phyloP scores from a whole-genome alignment of 2,329 filamentous ascomycete genomes.

The Trichoderma koningiopsis region DNA sequence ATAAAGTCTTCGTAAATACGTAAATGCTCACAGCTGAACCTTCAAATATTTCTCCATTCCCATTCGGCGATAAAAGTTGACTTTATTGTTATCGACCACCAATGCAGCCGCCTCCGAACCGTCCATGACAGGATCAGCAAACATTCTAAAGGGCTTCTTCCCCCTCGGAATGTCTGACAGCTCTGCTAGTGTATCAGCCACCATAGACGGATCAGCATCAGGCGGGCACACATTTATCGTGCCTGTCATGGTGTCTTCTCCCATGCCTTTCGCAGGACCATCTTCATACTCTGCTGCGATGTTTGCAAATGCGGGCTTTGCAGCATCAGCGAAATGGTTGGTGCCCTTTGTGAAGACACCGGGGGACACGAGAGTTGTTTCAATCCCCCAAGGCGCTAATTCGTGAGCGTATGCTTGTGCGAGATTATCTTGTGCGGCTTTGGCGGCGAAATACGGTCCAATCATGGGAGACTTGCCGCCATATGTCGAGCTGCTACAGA shows the following conservation, averaged over 20 bases:
- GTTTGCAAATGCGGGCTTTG: neutral
- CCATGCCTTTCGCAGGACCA: slow-evolving; percentile 12
- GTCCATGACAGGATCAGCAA: neutral
- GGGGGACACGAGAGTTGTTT: slow-evolving; percentile 5
- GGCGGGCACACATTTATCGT: neutral
- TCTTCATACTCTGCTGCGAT: neutral
- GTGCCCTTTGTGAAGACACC: slow-evolving; percentile 17
- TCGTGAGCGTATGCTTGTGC: slow-evolving; percentile 12
- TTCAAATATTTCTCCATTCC: neutral
- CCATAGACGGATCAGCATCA: slow-evolving; percentile 12
- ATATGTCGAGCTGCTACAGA: slow-evolving; percentile 14
- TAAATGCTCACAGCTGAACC: neutral
- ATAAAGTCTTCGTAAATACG: neutral
- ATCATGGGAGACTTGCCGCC: slow-evolving; percentile 19
- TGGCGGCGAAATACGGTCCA: slow-evolving; percentile 16
- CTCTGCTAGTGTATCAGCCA: slow-evolving; percentile 5
- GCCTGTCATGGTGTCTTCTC: slow-evolving; percentile 2
- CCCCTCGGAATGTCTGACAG: slow-evolving; percentile 13
- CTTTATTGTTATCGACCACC: slow-evolving; percentile 14
- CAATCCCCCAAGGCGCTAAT: slow-evolving; percentile 9
- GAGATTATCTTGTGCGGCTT: slow-evolving; percentile 8
- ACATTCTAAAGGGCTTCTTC: slow-evolving; percentile 20
- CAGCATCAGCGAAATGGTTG: slow-evolving; percentile 4
- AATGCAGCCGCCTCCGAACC: neutral
- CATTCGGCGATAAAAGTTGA: slow-evolving; percentile 16